Conservation (phyloP, 306 rosid species). For the Geum urbanum region DNA sequence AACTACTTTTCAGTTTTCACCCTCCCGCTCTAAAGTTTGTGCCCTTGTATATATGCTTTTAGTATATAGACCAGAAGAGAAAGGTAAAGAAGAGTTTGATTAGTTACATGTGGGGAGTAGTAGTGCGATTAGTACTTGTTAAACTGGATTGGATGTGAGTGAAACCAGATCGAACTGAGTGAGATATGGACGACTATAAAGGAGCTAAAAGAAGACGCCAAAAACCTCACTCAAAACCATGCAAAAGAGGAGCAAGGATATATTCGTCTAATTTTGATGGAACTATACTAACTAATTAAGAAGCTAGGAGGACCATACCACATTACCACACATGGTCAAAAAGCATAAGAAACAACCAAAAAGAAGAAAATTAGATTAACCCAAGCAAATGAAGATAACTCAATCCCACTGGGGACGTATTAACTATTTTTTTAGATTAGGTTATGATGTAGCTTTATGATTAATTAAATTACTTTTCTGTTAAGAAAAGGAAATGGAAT, state of each 20-base stretch:
- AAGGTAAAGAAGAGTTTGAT: background rate
- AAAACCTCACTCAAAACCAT: conserved; percentile 50
- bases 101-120: conserved; percentile 16
- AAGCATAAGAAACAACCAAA: conserved; percentile 13
- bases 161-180: background rate
- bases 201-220: conserved; percentile 36
- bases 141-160: no score
- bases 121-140: conserved; percentile 13
- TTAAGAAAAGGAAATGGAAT: conserved; percentile 38
- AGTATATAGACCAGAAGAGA: background rate
- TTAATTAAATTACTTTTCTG: conserved; percentile 15
- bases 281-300: background rate
- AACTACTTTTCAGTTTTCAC: conserved; percentile 20
- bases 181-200: conserved; percentile 21
- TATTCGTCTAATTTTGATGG: conserved; percentile 23
- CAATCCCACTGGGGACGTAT: background rate
- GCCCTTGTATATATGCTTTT: conserved; percentile 20
- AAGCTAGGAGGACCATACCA: conserved; percentile 8
- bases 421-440: background rate
- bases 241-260: conserved; percentile 29
- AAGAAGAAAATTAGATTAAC: background rate
- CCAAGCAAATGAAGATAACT: background rate
- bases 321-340: conserved; percentile 6
- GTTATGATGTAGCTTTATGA: conserved; percentile 18
- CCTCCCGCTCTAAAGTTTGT: conserved; percentile 23